Evolutionary conservation across 306 rosid species (phyloP), one percentile per base, ranked within the genome.

Genomic region (Alnus glutinosa): DNA sequence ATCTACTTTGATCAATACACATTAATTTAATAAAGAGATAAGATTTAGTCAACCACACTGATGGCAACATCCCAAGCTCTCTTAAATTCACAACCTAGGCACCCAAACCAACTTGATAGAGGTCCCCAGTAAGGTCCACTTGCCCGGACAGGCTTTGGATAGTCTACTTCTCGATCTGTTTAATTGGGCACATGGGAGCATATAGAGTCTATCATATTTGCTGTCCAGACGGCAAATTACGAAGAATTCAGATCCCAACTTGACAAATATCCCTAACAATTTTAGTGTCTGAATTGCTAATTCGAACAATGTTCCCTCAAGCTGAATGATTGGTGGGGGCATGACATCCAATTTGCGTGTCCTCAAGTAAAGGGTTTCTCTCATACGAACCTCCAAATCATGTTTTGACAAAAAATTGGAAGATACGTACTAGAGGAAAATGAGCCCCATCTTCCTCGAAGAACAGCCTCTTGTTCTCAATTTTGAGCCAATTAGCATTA

Each of bases 11-110:
- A 67, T 42, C 30, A 67, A 4, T 67, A 8, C n/a, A 18, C 13
- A 67, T 67, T 67, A 4, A 67, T 42, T 42, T n/a, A 15, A 46
- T 23, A 48, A 66, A 37, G 7, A 36, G 46, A 66, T 3, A 0
- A 6, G 34, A 18, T 63, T 49, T 44, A 71, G 71, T 78, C 76
- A 71, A 71, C 62, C 36, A 30, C 5, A 4, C 54, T 34, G 63
- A 19, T 19, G 77, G 61, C 77, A 72, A 79, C 61, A 70, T 44
- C 59, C 19, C 66, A 9, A 59, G 34, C 64, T 58, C 64, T 28
- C 64, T 28, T 59, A 28, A 28, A 10, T 0, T 59, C 37, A 59
- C 72, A 32, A 34, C 37, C 32, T 7, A 13, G 55, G 46, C 55
- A 54, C 67, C 59, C 19, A 2, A 10, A 23, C 36, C 64, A 9